A percentile compares a stretch with the other conserved stretches of the same genome.
Conservation (phyloP, 2,329 filamentous ascomycete species). For the Phialemoniopsis sp. region DNA sequence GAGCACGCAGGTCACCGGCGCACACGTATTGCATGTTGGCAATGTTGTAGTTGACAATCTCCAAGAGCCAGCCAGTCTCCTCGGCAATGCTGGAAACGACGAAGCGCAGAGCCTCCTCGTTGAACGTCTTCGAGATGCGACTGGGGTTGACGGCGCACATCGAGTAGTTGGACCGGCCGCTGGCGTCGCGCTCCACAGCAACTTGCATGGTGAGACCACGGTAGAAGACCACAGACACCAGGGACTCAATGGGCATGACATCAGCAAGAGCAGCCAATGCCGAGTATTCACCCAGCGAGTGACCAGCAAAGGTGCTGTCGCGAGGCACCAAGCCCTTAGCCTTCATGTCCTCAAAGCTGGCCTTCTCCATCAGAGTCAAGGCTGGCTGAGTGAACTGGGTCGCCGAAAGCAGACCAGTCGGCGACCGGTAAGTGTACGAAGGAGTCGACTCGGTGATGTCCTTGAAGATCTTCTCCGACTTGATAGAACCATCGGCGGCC, state of each 20-base stretch:
- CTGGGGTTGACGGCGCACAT: slow-evolving; percentile 99
- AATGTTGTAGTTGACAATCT: slow-evolving; percentile 97
- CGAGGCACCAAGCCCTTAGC: slow-evolving; percentile 92
- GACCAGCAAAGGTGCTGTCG: slow-evolving; percentile 95
- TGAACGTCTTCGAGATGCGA: slow-evolving; percentile 97
- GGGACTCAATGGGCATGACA: slow-evolving; percentile 98
- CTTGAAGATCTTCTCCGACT: slow-evolving; percentile 99
- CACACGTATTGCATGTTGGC: slow-evolving; percentile 74
- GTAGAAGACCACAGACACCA: slow-evolving; percentile 99
- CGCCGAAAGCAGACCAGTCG: slow-evolving; percentile 88
- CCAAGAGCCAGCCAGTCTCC: slow-evolving; percentile 89
- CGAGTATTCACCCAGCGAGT: slow-evolving; percentile 97
- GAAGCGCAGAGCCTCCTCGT: slow-evolving; percentile 94
- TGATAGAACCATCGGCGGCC: slow-evolving; percentile 83
- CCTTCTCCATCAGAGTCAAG: slow-evolving; percentile 98
- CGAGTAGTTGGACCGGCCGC: slow-evolving; percentile 93
- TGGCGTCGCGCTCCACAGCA: slow-evolving; percentile 90
- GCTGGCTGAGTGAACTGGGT: slow-evolving; percentile 99
- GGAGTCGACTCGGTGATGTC: slow-evolving; percentile 89
- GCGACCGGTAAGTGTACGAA: slow-evolving; percentile 95
- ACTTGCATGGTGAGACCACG: slow-evolving; percentile 99
- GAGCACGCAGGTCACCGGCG: slow-evolving; percentile 64
- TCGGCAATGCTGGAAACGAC: slow-evolving; percentile 94
- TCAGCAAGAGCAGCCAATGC: slow-evolving; percentile 93
- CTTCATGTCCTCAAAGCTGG: slow-evolving; percentile 98